Evolutionary conservation across 2,329 filamentous ascomycete species (phyloP), one percentile per base, ranked within the genome.

Genomic region (Phialemoniopsis sp.): DNA sequence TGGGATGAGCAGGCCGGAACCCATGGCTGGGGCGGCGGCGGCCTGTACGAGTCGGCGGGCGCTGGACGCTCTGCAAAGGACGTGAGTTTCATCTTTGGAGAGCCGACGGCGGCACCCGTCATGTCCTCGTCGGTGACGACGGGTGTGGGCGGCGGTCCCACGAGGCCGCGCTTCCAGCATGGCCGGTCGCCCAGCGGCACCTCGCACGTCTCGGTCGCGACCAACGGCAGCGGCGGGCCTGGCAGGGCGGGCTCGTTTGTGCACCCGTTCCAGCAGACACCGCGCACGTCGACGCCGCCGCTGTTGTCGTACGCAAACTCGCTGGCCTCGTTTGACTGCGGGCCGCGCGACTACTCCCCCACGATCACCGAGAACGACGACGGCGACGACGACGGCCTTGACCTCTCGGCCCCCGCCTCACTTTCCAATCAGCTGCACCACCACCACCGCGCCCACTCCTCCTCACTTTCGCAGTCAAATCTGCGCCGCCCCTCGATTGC

Each of bases 231-330:
- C 49, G 68, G 64, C 46, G 79, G 75, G 47, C 68, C 47, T 9
- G 40, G 61, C 38, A 66, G 72, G 41, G 64, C 62, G 41, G 66
- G 67, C 41, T 55, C 67, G 26, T 82, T 83, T 52, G 68, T 82
- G 15, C 80, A 83, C 52, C 79, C 80, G 18, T 82, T 81, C 48
- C 77, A 82, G 54, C 80, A 82, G 59, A 80, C 68, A 8, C 80
- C 80, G 26, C 70, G 76, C 31, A 76, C 76, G 2, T 73, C 76
- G 34, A 80, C 78, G 43, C 76, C 78, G 37, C 76, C 78, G 8
- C 52, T 80, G 44, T 6, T 26, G 21, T 72, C 75, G 17, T 80
- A 79, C 54, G 70, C 75, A 46, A 76, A 75, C 55, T 78, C 76
- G 8, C 58, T 74, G 32, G 66, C 70, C 13, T 76, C 73, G 3